A percentile compares a stretch with the other conserved stretches of the same genome.
Conservation (phyloP, 495 filamentous ascomycete genomes). For the Trichoderma asperelloides region DNA sequence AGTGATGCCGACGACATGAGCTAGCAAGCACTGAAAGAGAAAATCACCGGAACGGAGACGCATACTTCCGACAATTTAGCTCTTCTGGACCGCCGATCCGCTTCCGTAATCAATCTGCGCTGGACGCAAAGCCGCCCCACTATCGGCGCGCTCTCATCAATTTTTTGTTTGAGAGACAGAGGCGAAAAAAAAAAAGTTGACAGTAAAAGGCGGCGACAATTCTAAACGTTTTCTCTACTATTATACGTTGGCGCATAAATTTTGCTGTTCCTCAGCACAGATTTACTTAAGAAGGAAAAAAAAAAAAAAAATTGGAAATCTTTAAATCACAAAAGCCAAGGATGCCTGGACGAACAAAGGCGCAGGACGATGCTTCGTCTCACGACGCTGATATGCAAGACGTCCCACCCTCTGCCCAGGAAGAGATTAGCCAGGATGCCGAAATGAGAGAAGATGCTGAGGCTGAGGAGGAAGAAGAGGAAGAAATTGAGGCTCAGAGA, state of each 20-base stretch:
- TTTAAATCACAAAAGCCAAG: constrained; percentile 1
- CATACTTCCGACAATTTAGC: no score
- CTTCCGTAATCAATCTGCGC: not conserved
- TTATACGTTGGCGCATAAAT: not conserved
- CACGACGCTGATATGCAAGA: constrained; percentile 49
- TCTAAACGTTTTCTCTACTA: not conserved
- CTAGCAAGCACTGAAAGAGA: no score
- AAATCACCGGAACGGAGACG: no score
- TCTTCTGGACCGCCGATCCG: constrained; percentile 7
- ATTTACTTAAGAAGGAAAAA: not conserved
- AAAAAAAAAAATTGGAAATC: not conserved
- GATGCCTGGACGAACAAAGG: constrained; percentile 28
- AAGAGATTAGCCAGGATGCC: constrained; percentile 22
- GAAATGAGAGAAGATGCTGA: constrained; percentile 32
- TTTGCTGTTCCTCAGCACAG: not conserved
- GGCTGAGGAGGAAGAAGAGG: constrained; percentile 28
- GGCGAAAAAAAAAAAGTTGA: not conserved
- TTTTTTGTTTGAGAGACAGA: constrained; percentile 9
- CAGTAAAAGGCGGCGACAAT: not conserved
- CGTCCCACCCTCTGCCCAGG: constrained; percentile 31
- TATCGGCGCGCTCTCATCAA: constrained; percentile 6
- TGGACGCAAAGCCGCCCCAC: not conserved
- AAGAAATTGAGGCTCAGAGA: constrained; percentile 41
- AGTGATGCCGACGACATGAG: no score
- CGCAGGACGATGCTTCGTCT: constrained; percentile 9